Percentiles rank a stretch among this genome's conserved stretches.
phyloP scores from a whole-genome alignment of 1,284 basidiomycete genomes.

The Sporisorium sorghi region DNA sequence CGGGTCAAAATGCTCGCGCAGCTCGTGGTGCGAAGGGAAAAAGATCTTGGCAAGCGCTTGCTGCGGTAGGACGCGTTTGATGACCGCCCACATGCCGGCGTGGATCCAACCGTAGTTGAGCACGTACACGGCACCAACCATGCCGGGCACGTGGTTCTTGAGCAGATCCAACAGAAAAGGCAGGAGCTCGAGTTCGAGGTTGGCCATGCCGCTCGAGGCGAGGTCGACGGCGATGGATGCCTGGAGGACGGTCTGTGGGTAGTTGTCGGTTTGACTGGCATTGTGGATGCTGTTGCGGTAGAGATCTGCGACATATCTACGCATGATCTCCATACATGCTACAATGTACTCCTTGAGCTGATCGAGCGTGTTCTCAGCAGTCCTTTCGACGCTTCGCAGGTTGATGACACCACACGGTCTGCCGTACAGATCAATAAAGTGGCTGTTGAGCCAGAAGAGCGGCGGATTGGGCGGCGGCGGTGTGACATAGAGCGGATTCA shows the following conservation, averaged over 20 bases:
- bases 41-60: conserved; percentile 79
- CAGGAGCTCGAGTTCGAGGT: conserved; percentile 65
- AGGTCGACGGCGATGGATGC: conserved; percentile 61
- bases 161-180: conserved; percentile 66
- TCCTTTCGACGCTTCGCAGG: conserved; percentile 61
- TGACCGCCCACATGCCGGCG: conserved; percentile 79
- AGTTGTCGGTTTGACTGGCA: conserved; percentile 1
- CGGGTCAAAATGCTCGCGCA: conserved; percentile 75
- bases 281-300: conserved; percentile 21
- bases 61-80: conserved; percentile 80
- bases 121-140: conserved; percentile 75
- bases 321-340: conserved; percentile 63
- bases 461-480: conserved; percentile 56
- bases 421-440: conserved; percentile 60
- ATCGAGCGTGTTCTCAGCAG: conserved; percentile 55
- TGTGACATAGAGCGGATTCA: conserved; percentile 62
- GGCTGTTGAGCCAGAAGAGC: conserved; percentile 65
- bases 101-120: conserved; percentile 86
- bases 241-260: conserved; percentile 51
- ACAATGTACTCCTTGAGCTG: conserved; percentile 67
- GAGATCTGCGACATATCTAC: conserved; percentile 58
- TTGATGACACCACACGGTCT: conserved; percentile 64
- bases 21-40: conserved; percentile 77
- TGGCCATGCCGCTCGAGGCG: conserved; percentile 56
- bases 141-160: conserved; percentile 67